Conservation (phyloP, 202 grass and related monocot species). For the Brachypodium distachyon region DNA sequence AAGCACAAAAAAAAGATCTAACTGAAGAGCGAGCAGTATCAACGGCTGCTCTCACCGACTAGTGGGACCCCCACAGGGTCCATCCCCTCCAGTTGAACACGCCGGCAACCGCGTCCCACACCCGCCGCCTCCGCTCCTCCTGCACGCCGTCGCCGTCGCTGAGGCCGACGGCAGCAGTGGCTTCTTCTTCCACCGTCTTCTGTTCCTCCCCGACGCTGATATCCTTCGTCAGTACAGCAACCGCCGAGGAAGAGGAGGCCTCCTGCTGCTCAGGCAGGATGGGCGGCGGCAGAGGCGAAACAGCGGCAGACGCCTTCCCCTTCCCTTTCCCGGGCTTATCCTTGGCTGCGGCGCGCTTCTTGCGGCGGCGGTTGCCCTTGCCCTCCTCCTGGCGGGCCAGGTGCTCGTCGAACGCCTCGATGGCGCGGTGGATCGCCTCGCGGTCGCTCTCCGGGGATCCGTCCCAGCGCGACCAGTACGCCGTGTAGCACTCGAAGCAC, state of each 20-base stretch:
- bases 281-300: neutral
- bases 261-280: neutral
- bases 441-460: constrained; percentile 43
- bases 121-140: constrained; percentile 13
- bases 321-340: constrained; percentile 9
- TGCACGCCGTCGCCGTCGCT: neutral
- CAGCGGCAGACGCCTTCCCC: neutral
- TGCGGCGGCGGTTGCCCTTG: constrained; percentile 4
- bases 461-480: constrained; percentile 84
- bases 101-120: constrained; percentile 20
- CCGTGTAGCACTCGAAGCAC: constrained; percentile 90
- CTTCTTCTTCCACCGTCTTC: neutral
- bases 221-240: neutral
- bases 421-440: constrained; percentile 66
- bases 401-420: constrained; percentile 86
- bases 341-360: constrained; percentile 1
- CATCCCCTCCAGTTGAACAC: constrained; percentile 25
- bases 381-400: constrained; percentile 38
- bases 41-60: neutral
- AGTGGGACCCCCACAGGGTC: constrained; percentile 33
- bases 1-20: neutral
- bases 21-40: neutral
- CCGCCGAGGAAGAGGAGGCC: neutral
- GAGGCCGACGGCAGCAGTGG: neutral
- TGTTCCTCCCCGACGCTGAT: neutral